Base-by-base conservation (phyloP, 129 eudicot genomes). In the Escallonia herrerae region DNA sequence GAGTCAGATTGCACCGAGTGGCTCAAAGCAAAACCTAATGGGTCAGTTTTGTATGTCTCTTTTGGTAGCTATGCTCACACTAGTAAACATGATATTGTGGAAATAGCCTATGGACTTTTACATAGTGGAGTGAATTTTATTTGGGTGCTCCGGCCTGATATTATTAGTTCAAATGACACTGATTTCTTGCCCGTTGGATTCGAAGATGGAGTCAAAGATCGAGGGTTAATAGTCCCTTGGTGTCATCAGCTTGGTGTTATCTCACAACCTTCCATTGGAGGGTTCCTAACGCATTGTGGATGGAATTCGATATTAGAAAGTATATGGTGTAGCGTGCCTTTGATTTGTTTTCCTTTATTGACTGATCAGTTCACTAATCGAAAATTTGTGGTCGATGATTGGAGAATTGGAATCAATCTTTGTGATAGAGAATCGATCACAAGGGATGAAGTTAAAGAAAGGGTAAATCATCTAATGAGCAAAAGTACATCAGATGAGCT, bases 1-100 rank as follows among this genome's bases (percentile, higher is more conserved):
- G 87, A 77, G 33, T 60, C 80, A 5, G 76, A 82, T 68, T 74
- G 80, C 69, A 65, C 65, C 68, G 13, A 49, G 3, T 82, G 87
- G 87, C 81, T 82, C 56, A 72, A 63, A 37, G 3, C 58, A 9
- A 74, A 78, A 67, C 74, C 82, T 11, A 60, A 22, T 1, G 72
- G 76, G 0, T 81, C 86, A 9, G 86, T 81, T 15, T 15, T 81
- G 40, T 81, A 81, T 56, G 71, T 82, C 12, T 82, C 87, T 5
- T 82, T 82, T 56, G 87, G 87, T 1, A 82, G 87, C 64, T 61
- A 70, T 37, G 87, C 79, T 5, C 78, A 51, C 13, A 40, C 58
- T 4, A 68, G 22, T 40, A 70, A 63, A 47, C 56, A 67, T 1
- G 76, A 58, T 11, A 50, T 80, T 8, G 54, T 38, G 40, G 90